Conservation (phyloP, 257 asterid genomes). For the Solanum clarkiae region DNA sequence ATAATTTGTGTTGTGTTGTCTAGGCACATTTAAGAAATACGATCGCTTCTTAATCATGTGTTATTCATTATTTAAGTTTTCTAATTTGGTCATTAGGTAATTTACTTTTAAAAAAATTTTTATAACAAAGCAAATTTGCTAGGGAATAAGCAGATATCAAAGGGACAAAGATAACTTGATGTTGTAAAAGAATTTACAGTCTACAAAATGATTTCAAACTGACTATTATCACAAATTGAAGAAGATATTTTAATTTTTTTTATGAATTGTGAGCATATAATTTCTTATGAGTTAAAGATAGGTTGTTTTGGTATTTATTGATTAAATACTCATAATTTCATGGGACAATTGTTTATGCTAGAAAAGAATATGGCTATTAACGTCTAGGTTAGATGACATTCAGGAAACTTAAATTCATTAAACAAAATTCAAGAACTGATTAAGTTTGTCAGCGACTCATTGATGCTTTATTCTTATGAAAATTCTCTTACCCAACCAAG, state of each 20-base stretch:
- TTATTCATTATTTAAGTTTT: neutral
- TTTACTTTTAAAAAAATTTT: neutral
- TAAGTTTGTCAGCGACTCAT: neutral
- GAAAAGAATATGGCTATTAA: neutral
- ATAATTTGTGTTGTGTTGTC: neutral
- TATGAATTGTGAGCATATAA: neutral
- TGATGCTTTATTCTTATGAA: neutral
- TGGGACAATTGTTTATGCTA: neutral
- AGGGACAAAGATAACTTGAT: neutral
- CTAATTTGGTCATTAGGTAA: neutral
- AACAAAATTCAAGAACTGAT: neutral
- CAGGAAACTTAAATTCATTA: neutral
- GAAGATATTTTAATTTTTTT: neutral
- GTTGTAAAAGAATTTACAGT: neutral
- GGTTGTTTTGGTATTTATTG: neutral
- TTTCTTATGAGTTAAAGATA: neutral
- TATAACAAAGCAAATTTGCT: neutral
- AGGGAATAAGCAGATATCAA: neutral
- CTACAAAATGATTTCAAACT: neutral
- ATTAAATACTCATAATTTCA: neutral
- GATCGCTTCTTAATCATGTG: neutral
- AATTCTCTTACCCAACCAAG: neutral
- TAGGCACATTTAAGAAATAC: neutral
- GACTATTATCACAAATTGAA: neutral
- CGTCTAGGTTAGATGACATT: neutral